Percentiles rank a stretch among this genome's conserved stretches.
phyloP scores from a whole-genome alignment of 257 asterid species.

The Rhazya stricta region DNA sequence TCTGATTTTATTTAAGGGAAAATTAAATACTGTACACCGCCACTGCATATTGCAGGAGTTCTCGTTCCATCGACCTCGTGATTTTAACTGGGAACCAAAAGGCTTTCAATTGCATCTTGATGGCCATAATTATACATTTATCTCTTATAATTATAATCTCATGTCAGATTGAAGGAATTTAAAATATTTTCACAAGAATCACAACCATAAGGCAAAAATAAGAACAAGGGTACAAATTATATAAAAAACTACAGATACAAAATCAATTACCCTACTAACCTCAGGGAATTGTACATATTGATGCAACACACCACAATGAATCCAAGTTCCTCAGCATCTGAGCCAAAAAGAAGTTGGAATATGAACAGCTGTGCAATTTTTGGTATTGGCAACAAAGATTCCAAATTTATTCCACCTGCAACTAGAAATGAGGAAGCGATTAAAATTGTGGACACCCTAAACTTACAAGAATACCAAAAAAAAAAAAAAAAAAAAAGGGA shows the following conservation, averaged over 20 bases:
- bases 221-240: background rate
- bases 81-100: background rate
- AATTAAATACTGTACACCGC: background rate
- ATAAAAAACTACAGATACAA: background rate
- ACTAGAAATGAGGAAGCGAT: constrained; percentile 3
- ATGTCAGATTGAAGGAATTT: background rate
- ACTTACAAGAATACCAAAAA: background rate
- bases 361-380: constrained; percentile 11
- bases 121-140: background rate
- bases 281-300: constrained; percentile 16
- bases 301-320: background rate
- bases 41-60: too few relatives aligned
- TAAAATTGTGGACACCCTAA: background rate
- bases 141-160: background rate
- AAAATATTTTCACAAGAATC: background rate
- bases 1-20: too few relatives aligned
- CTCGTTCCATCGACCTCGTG: too few relatives aligned
- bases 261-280: constrained; percentile 17
- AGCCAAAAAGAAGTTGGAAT: constrained; percentile 20
- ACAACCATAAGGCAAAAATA: background rate
- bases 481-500: background rate
- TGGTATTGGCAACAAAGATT: constrained; percentile 20
- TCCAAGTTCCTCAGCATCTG: background rate
- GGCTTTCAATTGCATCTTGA: background rate
- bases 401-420: constrained; percentile 36